These are phyloP conservation scores for Candida gorgasii DNA, from an alignment of 805 yeast genomes.

Conservation along the genomic window DNA sequence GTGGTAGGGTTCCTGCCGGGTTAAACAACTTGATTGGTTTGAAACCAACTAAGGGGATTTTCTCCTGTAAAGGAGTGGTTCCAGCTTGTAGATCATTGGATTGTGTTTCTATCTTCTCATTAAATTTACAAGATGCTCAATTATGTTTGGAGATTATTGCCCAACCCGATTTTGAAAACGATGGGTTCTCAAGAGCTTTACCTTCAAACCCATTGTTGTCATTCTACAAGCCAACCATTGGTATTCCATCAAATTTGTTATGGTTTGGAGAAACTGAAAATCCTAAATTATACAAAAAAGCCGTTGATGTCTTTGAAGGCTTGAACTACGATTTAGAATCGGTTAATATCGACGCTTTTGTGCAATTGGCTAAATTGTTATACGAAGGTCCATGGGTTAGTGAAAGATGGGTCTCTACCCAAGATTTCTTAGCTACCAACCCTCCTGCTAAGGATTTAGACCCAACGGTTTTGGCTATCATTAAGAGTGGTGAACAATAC, in stretches of 20 bases:
- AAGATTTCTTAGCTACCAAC: conserved; percentile 66
- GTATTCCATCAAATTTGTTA: conserved; percentile 68
- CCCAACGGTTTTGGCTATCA: conserved; percentile 77
- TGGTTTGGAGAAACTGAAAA: conserved; percentile 86
- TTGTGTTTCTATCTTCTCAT: conserved; percentile 84
- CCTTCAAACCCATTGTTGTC: conserved; percentile 65
- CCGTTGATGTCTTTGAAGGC: conserved; percentile 48
- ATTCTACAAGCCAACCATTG: conserved; percentile 66
- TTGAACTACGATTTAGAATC: conserved; percentile 47
- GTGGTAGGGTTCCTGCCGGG: conserved; percentile 97
- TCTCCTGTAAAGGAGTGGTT: conserved; percentile 89
- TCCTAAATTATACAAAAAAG: conserved; percentile 62
- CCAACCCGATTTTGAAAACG: conserved; percentile 61
- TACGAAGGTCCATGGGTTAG: conserved; percentile 99
- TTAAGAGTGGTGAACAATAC: conserved; percentile 73
- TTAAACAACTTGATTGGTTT: conserved; percentile 88
- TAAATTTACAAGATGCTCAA: conserved; percentile 83
- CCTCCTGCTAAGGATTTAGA: conserved; percentile 75
- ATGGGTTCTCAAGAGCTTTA: conserved; percentile 77
- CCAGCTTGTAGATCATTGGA: conserved; percentile 96
- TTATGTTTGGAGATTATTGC: conserved; percentile 69
- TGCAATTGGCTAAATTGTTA: conserved; percentile 80
- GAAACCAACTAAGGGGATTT: conserved; percentile 88
- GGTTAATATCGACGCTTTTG: conserved; percentile 71
- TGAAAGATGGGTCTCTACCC: conserved; percentile 84